Conservation (phyloP, 345 rosid genomes). For the Reutealis trisperma region DNA sequence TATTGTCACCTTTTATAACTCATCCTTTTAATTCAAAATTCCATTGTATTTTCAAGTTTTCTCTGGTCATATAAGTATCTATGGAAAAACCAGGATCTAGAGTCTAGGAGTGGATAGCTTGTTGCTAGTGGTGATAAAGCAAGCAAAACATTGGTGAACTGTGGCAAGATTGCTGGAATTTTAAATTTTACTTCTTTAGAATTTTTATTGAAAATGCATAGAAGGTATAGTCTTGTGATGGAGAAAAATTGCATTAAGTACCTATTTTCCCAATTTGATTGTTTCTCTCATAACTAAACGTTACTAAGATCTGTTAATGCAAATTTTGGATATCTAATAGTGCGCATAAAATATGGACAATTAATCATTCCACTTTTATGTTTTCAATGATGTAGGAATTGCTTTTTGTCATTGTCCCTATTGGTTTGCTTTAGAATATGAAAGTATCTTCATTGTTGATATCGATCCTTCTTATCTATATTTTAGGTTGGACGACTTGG, state of each 20-base stretch:
- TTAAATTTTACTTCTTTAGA: not conserved
- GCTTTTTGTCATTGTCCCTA: not conserved
- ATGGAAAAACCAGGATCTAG: not conserved
- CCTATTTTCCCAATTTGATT: not conserved
- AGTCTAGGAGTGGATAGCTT: not conserved
- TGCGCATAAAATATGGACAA: no score
- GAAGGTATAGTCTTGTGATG: not conserved
- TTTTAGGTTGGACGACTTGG: conserved; percentile 92
- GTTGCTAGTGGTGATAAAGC: not conserved
- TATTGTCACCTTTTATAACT: not conserved
- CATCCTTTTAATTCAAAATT: no score
- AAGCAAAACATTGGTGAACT: not conserved
- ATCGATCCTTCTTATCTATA: conserved; percentile 14
- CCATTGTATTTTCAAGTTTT: no score
- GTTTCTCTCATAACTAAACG: not conserved
- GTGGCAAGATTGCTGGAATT: conserved; percentile 1
- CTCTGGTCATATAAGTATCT: not conserved
- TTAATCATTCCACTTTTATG: not conserved
- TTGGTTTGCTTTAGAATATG: not conserved
- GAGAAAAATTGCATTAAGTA: not conserved
- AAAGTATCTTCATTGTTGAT: conserved; percentile 6
- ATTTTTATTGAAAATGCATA: not conserved
- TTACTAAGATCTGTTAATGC: not conserved
- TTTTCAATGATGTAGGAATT: not conserved
- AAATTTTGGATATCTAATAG: not conserved